These are phyloP conservation scores for Echeveria elegans DNA, from an alignment of 164 flowering plant species.

Conservation along the genomic window DNA sequence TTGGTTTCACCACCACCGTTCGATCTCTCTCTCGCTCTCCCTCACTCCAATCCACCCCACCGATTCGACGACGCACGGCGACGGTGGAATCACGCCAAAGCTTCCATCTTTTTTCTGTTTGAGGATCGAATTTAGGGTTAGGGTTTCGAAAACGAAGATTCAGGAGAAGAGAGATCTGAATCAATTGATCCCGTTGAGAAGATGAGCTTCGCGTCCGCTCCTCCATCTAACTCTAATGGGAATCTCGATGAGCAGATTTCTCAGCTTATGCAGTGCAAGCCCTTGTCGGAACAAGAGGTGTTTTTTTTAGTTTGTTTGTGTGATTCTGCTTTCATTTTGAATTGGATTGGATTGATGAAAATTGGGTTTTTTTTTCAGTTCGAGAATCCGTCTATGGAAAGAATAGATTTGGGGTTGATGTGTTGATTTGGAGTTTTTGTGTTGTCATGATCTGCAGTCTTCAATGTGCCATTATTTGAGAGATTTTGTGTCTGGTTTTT, in stretches of 20 bases:
- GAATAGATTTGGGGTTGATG: not conserved
- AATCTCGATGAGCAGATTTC: slow-evolving; percentile 74
- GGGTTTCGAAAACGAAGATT: slow-evolving; percentile 6
- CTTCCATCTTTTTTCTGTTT: not conserved
- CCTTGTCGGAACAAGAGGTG: slow-evolving; percentile 85
- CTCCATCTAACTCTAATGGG: slow-evolving; percentile 45
- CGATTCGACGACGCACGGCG: slow-evolving; percentile 1
- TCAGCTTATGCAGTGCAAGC: slow-evolving; percentile 98
- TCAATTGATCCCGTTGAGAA: slow-evolving; percentile 8
- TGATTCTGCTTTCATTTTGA: not conserved
- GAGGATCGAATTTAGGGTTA: slow-evolving; percentile 16
- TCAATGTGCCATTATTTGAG: not conserved
- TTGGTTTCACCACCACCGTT: slow-evolving; percentile 11
- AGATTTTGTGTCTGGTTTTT: not conserved
- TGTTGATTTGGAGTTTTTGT: not conserved
- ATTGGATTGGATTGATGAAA: not conserved
- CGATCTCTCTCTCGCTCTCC: not conserved
- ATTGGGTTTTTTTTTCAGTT: not conserved
- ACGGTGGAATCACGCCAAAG: not conserved
- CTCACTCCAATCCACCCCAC: slow-evolving; percentile 8
- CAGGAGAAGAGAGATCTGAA: slow-evolving; percentile 12
- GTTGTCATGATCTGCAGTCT: not conserved
- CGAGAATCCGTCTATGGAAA: no score
- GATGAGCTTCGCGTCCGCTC: slow-evolving; percentile 52
- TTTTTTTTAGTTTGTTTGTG: not conserved